Base-by-base conservation (phyloP, 768 basidiomycete species). In the Termitomyces sp. region DNA sequence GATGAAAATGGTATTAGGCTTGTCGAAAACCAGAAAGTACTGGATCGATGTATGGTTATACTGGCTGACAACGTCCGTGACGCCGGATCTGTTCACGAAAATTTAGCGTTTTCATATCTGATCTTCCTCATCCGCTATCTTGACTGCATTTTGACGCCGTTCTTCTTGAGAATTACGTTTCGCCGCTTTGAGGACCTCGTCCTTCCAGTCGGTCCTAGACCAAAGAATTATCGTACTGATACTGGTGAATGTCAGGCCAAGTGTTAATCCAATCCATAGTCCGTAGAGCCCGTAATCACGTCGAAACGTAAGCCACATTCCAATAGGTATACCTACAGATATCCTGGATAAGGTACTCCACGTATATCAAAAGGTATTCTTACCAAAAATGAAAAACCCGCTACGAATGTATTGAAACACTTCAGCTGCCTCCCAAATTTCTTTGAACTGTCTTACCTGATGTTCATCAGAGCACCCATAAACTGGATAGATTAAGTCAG, bases 381-480 rank as follows among this genome's bases (percentile, higher is more conserved):
- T 22, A 53, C 44, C 44, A 12, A 46, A 3, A 1, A 58, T 30
- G 51, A 53, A 58, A 26, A 37, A 58, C 12, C 49, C 57, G 16
- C 51, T 53, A 43, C 12, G 10, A 36, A 36, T 36, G 22, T 34
- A 20, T 50, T 5, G 20, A 5, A 36, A 36, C 6, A 22, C 4
- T 14, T 52, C 34, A 46, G 44, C 34, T 22, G 20, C 3, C 8
- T 13, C 1, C 37, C 9, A 12, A 22, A 27, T 42, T 22, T 1
- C 12, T 27, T 1, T 42, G 14, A 32, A 34, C 13, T 20, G 27
- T 16, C 71, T 60, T 67, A 80, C 85, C 83, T 86, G 18, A 93
- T 71, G 65, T 93, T 94, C 53, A 93, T 77, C 13, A 93, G 45
- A 0, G 93, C 92, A 5, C 91, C 91, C 0, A 81, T 77, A 60